phyloP scores from a whole-genome alignment of 768 basidiomycete species.

The Omphalotus guepiniiformis region DNA sequence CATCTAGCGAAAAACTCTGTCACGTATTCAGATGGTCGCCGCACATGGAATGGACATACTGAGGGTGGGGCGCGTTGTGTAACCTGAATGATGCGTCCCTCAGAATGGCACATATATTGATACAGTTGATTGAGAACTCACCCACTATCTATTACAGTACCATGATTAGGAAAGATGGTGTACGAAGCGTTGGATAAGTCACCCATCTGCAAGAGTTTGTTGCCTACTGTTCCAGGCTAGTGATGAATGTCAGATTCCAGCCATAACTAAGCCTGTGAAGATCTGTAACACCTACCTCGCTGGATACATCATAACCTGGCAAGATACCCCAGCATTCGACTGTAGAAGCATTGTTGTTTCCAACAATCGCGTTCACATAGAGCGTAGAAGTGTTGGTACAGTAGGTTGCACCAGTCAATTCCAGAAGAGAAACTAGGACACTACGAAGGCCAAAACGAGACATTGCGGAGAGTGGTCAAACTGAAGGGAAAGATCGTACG shows the following conservation, averaged over 20 bases:
- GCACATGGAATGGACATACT: neutral
- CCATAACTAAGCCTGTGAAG: neutral
- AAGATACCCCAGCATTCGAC: constrained; percentile 1
- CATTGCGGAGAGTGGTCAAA: too few relatives aligned
- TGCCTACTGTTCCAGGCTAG: constrained; percentile 1
- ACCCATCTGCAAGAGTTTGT: neutral
- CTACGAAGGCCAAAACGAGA: too few relatives aligned
- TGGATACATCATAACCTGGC: neutral
- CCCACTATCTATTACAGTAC: neutral
- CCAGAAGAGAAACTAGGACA: too few relatives aligned
- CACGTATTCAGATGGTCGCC: neutral
- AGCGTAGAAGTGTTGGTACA: too few relatives aligned
- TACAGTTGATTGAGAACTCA: neutral
- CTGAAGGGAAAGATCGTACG: too few relatives aligned
- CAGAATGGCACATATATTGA: neutral
- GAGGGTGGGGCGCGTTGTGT: neutral
- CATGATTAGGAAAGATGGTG: neutral
- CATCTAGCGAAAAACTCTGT: neutral
- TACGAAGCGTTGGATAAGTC: neutral
- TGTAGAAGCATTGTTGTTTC: neutral
- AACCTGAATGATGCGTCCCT: neutral
- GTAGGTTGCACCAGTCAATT: too few relatives aligned
- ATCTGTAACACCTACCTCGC: neutral
- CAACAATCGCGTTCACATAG: neutral
- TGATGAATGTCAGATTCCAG: neutral